Base-by-base conservation (phyloP, 2,329 filamentous ascomycete species). In the Neoascochyta sp. region DNA sequence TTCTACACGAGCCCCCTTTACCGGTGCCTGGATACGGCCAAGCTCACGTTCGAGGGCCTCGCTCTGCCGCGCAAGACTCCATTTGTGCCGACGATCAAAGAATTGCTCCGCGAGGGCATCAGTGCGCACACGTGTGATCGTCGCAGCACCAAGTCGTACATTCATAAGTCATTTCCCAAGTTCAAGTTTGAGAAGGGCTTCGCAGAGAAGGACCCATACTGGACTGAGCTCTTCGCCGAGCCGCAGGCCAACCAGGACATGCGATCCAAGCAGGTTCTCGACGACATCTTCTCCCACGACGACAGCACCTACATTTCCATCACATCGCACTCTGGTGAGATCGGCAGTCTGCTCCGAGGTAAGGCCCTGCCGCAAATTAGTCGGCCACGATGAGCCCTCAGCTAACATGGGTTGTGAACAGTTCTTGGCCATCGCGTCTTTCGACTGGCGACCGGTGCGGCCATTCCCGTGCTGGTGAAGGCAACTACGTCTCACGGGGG, bases 91-190 rank as follows among this genome's bases (percentile, higher is more conserved):
- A 64, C 67, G 1, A 63, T 85, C 39, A 84, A 83, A 58, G 81
- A 85, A 47, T 54, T 73, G 19, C 66, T 85, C 42, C 70, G 81
- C 16, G 82, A 86, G 57, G 74, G 75, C 2, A 75, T 85, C 32
- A 78, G 73, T 31, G 74, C 78, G 22, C 81, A 84, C 52, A 83
- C 80, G 0, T 86, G 82, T 53, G 78, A 86, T 58, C 70, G 74
- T 16, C 69, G 81, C 7, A 73, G 71, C 13, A 73, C 62, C 45
- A 73, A 68, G 47, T 67, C 70, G 0, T 68, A 70, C 35, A 78
- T 85, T 39, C 59, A 63, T 10, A 39, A 60, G 3, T 63, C 68
- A 4, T 76, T 77, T 27, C 78, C 77, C 0, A 52, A 43, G 1
- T 80, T 72, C 49, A 47, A 45, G 4, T 75, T 85, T 27, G 81